phyloP scores from a whole-genome alignment of 1,284 basidiomycete species.

The Tilletia setariae region DNA sequence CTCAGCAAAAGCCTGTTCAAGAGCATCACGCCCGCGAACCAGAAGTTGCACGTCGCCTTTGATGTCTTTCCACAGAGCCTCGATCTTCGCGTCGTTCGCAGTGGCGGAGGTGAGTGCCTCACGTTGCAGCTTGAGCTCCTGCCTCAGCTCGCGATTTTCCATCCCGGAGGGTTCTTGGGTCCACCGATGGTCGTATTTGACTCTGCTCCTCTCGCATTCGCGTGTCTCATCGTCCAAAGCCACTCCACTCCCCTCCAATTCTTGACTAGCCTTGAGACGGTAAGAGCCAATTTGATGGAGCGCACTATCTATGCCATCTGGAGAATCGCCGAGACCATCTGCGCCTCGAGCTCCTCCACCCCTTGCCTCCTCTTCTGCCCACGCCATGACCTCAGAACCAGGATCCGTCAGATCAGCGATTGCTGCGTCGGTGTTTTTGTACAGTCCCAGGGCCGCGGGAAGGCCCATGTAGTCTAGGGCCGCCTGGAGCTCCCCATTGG shows the following conservation, averaged over 20 bases:
- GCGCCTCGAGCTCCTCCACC: slow-evolving; percentile 66
- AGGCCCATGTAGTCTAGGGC: slow-evolving; percentile 79
- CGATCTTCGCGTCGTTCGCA: slow-evolving; percentile 73
- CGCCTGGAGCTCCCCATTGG: slow-evolving; percentile 75
- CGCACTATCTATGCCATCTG: slow-evolving; percentile 34
- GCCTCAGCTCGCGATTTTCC: slow-evolving; percentile 67
- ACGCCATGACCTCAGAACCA: slow-evolving; percentile 69
- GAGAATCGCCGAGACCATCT: slow-evolving; percentile 60
- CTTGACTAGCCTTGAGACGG: slow-evolving; percentile 23
- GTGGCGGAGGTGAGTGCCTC: slow-evolving; percentile 73
- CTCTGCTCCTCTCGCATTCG: slow-evolving; percentile 56
- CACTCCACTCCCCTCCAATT: slow-evolving; percentile 31
- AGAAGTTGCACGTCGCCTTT: slow-evolving; percentile 69
- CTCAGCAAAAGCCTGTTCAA: slow-evolving; percentile 70
- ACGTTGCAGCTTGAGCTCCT: slow-evolving; percentile 76
- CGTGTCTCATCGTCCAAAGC: slow-evolving; percentile 53
- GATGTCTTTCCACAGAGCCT: slow-evolving; percentile 70
- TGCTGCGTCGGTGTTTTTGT: slow-evolving; percentile 58
- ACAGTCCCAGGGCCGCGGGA: slow-evolving; percentile 71
- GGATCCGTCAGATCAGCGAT: slow-evolving; percentile 61
- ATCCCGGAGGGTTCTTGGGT: slow-evolving; percentile 71
- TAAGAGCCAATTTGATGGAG: slow-evolving; percentile 26
- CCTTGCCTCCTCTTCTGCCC: slow-evolving; percentile 70
- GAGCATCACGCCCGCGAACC: slow-evolving; percentile 58
- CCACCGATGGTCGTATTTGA: slow-evolving; percentile 83